Base-by-base conservation (phyloP, 2,329 filamentous ascomycete species). In the Ophiostoma tasmaniense region DNA sequence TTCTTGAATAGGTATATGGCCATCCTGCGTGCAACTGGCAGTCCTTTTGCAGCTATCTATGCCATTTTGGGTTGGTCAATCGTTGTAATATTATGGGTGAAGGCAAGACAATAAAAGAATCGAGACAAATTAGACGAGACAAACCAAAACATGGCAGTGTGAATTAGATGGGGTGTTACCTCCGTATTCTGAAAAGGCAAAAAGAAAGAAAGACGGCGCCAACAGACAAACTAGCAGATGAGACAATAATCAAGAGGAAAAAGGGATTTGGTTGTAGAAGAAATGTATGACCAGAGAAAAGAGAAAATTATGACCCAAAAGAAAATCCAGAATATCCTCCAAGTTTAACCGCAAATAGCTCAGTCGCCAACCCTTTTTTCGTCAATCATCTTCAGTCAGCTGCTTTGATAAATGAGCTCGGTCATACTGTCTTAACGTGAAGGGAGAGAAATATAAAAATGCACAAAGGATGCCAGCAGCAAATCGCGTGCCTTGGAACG, bases 401-500 rank as follows among this genome's bases (percentile, higher is more conserved):
- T 13, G n/a, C 22, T 4, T 22, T 10, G 7, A 25, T 52, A 7
- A 52, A 22, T 17, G 14, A 25, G 14, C n/a, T 45, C 22, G 3
- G 50, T 14, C 50, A 55, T 22, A 25, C 45, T 50, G 22, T 22
- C 20, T n/a, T n/a, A 8, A n/a, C 45, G 7, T 20, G 13, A 55
- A 55, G 13, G 20, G 50, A 55, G 50, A 25, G 50, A 55, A 55
- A 55, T 55, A 55, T 28, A 55, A 55, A 55, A 55, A 13, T 13
- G 50, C 6, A 17, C n/a, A 55, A 13, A 61, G 7, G 14, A 61
- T 6, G 30, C 25, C 55, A 61, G 30, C 25, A 30, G 55, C 55
- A 61, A 61, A 61, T 33, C 55, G 55, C 55, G 25, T 30, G 55
- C 55, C 55, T 61, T 61, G 55, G 22, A 61, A 61, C 55, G 11